Evolutionary conservation across 768 basidiomycete species (phyloP).

Genomic region (Chiua virens): DNA sequence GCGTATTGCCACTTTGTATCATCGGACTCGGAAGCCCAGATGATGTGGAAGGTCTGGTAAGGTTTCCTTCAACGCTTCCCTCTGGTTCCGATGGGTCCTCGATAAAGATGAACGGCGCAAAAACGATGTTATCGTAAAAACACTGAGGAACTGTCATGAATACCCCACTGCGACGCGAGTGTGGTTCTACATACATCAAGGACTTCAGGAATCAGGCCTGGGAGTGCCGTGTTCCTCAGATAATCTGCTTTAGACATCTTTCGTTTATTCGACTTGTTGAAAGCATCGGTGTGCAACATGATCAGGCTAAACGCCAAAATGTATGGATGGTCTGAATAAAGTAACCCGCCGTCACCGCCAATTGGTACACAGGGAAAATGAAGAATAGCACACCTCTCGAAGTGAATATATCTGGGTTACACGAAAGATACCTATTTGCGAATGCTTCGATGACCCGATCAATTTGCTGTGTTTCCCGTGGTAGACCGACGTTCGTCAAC

Average conservation of each 20-base stretch:
- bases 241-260: slow-evolving; percentile 98
- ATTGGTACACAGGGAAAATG: not conserved
- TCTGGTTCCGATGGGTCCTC: slow-evolving; percentile 83
- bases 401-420: slow-evolving; percentile 79
- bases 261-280: slow-evolving; percentile 95
- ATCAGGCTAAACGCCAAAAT: slow-evolving; percentile 96
- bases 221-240: slow-evolving; percentile 85
- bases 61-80: slow-evolving; percentile 42
- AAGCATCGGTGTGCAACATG: slow-evolving; percentile 98
- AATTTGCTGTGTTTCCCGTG: slow-evolving; percentile 97
- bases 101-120: slow-evolving; percentile 94
- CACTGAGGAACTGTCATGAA: slow-evolving; percentile 49
- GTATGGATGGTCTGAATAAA: slow-evolving; percentile 79
- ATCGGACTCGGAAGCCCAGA: slow-evolving; percentile 30
- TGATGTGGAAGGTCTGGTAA: slow-evolving; percentile 41
- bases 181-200: slow-evolving; percentile 64
- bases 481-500: slow-evolving; percentile 88
- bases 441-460: slow-evolving; percentile 97
- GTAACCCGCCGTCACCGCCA: not conserved
- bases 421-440: slow-evolving; percentile 76
- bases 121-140: slow-evolving; percentile 95
- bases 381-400: slow-evolving; percentile 58
- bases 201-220: slow-evolving; percentile 79
- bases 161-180: not conserved
- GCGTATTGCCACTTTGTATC: slow-evolving; percentile 33